phyloP scores from a whole-genome alignment of 257 asterid genomes.

The Solanum chmielewskii region DNA sequence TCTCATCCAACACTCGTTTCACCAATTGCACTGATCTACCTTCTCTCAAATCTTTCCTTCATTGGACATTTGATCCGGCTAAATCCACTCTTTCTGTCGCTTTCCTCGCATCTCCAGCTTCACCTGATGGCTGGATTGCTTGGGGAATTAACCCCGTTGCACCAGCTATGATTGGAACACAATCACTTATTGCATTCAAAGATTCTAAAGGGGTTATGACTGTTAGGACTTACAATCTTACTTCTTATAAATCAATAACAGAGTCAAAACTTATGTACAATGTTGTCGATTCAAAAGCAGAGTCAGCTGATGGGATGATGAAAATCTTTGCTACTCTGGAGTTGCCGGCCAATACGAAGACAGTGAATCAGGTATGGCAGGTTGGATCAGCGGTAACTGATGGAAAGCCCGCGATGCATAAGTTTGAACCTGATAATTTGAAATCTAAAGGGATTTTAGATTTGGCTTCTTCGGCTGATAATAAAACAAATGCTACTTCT shows the following conservation, averaged over 20 bases:
- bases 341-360: constrained; percentile 24
- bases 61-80: constrained; percentile 40
- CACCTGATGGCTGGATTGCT: constrained; percentile 54
- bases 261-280: constrained; percentile 30
- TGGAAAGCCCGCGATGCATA: constrained; percentile 49
- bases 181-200: constrained; percentile 41
- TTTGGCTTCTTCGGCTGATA: neutral
- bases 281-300: constrained; percentile 32
- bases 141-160: constrained; percentile 66
- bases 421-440: constrained; percentile 31
- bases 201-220: constrained; percentile 32
- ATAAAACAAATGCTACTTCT: neutral
- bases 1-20: constrained; percentile 15
- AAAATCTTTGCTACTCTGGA: constrained; percentile 43
- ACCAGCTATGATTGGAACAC: constrained; percentile 57
- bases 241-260: constrained; percentile 18
- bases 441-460: constrained; percentile 29
- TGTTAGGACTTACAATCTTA: constrained; percentile 43
- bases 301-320: constrained; percentile 23
- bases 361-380: constrained; percentile 63
- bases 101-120: constrained; percentile 52
- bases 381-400: constrained; percentile 43
- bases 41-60: constrained; percentile 54
- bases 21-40: constrained; percentile 54
- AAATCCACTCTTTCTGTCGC: constrained; percentile 41